Conservation (phyloP, 495 filamentous ascomycete species). For the Xylaria castorea region DNA sequence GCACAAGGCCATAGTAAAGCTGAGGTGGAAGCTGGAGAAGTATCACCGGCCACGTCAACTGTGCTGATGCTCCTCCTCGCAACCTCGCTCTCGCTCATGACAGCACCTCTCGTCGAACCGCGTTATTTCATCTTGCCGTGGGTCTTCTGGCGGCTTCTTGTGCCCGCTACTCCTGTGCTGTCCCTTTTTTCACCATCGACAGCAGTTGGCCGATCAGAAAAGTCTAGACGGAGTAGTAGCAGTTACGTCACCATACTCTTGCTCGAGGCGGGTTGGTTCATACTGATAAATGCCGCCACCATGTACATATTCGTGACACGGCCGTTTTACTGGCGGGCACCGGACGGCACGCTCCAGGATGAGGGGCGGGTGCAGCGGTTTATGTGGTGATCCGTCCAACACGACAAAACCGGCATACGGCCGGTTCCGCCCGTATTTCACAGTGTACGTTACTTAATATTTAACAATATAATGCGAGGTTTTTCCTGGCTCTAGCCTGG, state of each 20-base stretch:
- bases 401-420: neutral
- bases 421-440: neutral
- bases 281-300: conserved; percentile 72
- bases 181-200: conserved; percentile 35
- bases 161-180: conserved; percentile 51
- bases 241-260: conserved; percentile 33
- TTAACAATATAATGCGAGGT: neutral
- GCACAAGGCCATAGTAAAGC: neutral
- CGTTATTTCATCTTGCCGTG: conserved; percentile 95
- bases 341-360: conserved; percentile 62
- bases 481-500: neutral
- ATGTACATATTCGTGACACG: conserved; percentile 81
- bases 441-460: neutral
- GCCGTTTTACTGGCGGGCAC: conserved; percentile 75
- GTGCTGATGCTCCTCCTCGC: conserved; percentile 72
- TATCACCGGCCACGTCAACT: conserved; percentile 45
- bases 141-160: conserved; percentile 88
- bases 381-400: conserved; percentile 71
- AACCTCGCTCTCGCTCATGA: conserved; percentile 76
- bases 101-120: conserved; percentile 91
- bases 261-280: conserved; percentile 81
- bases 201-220: neutral
- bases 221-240: neutral
- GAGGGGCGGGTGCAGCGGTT: conserved; percentile 84
- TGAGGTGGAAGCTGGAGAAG: neutral